phyloP scores from a whole-genome alignment of 2,329 filamentous ascomycete genomes.

The Didymella segeticola region DNA sequence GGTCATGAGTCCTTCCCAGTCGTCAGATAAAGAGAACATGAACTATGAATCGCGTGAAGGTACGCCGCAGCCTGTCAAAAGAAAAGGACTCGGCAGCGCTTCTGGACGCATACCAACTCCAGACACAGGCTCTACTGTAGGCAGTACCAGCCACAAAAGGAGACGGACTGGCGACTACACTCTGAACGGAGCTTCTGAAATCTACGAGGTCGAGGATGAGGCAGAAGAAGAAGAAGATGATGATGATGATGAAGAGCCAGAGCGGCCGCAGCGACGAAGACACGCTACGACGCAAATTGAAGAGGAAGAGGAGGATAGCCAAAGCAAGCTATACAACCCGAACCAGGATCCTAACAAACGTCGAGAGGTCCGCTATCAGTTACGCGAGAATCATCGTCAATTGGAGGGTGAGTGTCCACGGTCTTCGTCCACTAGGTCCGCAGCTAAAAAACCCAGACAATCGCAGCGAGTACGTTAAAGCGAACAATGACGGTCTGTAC shows the following conservation, averaged over 20 bases:
- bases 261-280: neutral
- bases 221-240: conserved; percentile 18
- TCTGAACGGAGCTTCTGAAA: conserved; percentile 15
- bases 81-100: conserved; percentile 49
- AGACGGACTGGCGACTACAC: conserved; percentile 51
- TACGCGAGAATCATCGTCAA: conserved; percentile 70
- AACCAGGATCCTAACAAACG: conserved; percentile 80
- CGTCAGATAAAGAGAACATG: conserved; percentile 56
- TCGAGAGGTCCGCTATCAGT: conserved; percentile 70
- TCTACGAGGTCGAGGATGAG: conserved; percentile 32
- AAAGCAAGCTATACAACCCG: conserved; percentile 71
- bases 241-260: conserved; percentile 21
- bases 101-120: conserved; percentile 47
- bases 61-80: conserved; percentile 49
- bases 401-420: conserved; percentile 59
- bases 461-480: conserved; percentile 72
- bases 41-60: conserved; percentile 34
- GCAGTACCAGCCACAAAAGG: conserved; percentile 51
- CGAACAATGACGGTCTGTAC: conserved; percentile 69
- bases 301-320: conserved; percentile 36
- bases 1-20: conserved; percentile 41
- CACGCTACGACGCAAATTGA: conserved; percentile 15
- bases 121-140: conserved; percentile 42
- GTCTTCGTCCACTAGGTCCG: neutral
- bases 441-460: conserved; percentile 61